Evolutionary conservation across 805 yeast genomes (phyloP).

Genomic region (Saccharomyces jurei): DNA sequence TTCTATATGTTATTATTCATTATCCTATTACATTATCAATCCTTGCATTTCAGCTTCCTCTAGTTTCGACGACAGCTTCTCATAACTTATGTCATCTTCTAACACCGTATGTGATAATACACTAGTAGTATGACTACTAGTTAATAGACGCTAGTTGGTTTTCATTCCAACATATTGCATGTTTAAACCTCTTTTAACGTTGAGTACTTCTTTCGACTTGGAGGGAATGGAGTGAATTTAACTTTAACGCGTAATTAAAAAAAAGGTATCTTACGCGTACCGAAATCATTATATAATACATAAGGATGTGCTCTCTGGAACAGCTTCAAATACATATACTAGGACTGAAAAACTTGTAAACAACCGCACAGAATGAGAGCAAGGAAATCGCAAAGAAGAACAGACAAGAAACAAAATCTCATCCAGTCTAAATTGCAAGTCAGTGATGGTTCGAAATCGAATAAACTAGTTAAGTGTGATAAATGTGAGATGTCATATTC

Average conservation of each 20-base stretch:
- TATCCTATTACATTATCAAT: too few species aligned
- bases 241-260: background rate
- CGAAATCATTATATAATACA: background rate
- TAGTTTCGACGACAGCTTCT: too few species aligned
- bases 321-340: background rate
- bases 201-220: background rate
- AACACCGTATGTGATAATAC: too few species aligned
- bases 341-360: background rate
- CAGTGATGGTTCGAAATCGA: background rate
- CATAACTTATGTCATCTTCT: too few species aligned
- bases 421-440: background rate
- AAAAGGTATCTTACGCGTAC: background rate
- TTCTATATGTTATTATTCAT: too few species aligned
- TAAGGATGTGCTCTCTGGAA: background rate
- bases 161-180: background rate
- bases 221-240: background rate
- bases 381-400: background rate
- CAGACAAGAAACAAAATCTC: background rate
- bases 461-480: constrained; percentile 13
- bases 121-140: too few species aligned
- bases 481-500: constrained; percentile 26
- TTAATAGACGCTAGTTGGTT: too few species aligned
- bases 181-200: background rate
- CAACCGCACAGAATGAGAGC: background rate
- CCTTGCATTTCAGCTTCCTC: too few species aligned